Conservation (phyloP, 352 stramenopile genomes). For the Bremia lactucae region DNA sequence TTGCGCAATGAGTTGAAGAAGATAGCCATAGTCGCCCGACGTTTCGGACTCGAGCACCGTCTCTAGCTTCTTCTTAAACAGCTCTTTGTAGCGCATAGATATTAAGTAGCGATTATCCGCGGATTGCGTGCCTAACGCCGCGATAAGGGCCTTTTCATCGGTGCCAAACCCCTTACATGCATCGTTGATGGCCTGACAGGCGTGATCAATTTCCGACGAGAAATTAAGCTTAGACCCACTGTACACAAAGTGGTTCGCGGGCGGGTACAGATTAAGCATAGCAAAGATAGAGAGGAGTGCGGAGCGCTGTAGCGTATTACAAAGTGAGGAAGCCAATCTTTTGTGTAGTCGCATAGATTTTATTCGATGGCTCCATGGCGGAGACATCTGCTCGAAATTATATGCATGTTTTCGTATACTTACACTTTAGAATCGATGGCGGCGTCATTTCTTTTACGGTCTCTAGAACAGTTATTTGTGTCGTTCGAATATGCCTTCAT, state of each 20-base stretch:
- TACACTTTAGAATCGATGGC: conserved; percentile 26
- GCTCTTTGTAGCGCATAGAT: conserved; percentile 47
- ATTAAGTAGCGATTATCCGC: conserved; percentile 56
- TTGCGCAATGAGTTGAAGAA: conserved; percentile 42
- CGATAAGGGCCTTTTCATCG: conserved; percentile 38
- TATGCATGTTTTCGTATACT: conserved; percentile 9
- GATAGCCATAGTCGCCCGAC: conserved; percentile 48
- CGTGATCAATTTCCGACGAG: conserved; percentile 34
- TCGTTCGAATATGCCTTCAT: conserved; percentile 17
- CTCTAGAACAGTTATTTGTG: conserved; percentile 21
- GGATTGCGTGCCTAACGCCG: conserved; percentile 42
- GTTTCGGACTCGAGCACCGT: conserved; percentile 53
- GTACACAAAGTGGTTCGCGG: conserved; percentile 50
- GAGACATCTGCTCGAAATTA: conserved; percentile 2
- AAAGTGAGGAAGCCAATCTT: no score
- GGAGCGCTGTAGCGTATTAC: no score
- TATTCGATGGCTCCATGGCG: no score
- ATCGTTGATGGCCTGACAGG: conserved; percentile 43
- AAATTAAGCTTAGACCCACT: conserved; percentile 34
- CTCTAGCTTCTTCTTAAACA: conserved; percentile 48
- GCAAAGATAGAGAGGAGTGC: neutral
- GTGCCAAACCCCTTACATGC: conserved; percentile 60
- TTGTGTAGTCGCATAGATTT: no score
- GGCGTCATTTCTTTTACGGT: conserved; percentile 11
- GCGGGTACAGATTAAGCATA: conserved; percentile 75